Percentiles rank a stretch among this genome's conserved stretches.
Evolutionary conservation across 768 basidiomycete genomes (phyloP).

Genomic region (Clitopilus hobsonii): DNA sequence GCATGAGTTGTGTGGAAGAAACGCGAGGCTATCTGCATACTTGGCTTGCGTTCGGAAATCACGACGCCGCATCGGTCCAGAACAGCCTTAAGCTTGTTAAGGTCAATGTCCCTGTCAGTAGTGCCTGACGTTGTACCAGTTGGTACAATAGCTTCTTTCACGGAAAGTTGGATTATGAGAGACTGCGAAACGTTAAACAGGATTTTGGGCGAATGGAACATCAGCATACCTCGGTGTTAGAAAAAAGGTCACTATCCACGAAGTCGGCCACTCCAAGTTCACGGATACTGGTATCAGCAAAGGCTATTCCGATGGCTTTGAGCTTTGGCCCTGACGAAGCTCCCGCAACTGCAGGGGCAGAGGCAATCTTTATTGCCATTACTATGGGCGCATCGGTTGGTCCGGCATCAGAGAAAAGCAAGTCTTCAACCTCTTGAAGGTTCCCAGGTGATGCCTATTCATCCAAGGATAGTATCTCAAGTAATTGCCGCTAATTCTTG

Average conservation of each 20-base stretch:
- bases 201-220: neutral
- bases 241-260: conserved; percentile 91
- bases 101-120: conserved; percentile 81
- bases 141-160: conserved; percentile 91
- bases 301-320: conserved; percentile 81
- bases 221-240: conserved; percentile 81
- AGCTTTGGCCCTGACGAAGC: conserved; percentile 50
- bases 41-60: conserved; percentile 83
- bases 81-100: conserved; percentile 81
- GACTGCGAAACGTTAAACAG: conserved; percentile 49
- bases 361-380: conserved; percentile 78
- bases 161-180: conserved; percentile 90
- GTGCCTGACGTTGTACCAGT: conserved; percentile 67
- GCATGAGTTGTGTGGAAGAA: no score
- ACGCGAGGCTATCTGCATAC: conserved; percentile 41
- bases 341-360: conserved; percentile 32
- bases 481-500: neutral
- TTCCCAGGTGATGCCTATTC: conserved; percentile 59
- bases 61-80: conserved; percentile 90
- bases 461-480: neutral
- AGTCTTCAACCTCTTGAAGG: conserved; percentile 69
- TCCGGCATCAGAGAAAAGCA: conserved; percentile 80
- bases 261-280: conserved; percentile 89
- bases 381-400: conserved; percentile 82
- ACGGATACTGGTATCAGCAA: conserved; percentile 83